A percentile compares a stretch with the other conserved stretches of the same genome.
phyloP scores from a whole-genome alignment of 352 stramenopile species.

The Globisporangium spiculum region DNA sequence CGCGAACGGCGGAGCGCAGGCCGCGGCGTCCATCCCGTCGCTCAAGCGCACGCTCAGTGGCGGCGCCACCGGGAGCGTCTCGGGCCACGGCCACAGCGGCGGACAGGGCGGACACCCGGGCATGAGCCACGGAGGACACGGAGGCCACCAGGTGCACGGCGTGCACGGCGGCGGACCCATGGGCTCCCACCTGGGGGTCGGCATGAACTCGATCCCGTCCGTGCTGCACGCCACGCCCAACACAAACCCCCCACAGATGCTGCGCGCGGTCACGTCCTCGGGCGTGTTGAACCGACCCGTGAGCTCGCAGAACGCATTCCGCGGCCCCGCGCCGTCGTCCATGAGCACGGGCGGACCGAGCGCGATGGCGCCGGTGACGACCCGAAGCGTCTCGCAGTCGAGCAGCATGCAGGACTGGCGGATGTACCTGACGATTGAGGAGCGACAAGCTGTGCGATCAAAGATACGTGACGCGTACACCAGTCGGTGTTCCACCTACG shows the following conservation, averaged over 20 bases:
- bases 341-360: conserved; percentile 16
- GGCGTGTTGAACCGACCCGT: conserved; percentile 74
- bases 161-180: conserved; percentile 4
- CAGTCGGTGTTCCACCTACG: conserved; percentile 79
- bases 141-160: background rate
- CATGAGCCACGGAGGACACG: conserved; percentile 29
- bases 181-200: conserved; percentile 46
- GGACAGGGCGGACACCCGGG: conserved; percentile 11
- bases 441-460: conserved; percentile 82
- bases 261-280: conserved; percentile 79
- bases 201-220: conserved; percentile 78
- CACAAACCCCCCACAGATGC: conserved; percentile 80
- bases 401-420: conserved; percentile 83
- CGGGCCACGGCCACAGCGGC: conserved; percentile 20
- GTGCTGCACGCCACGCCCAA: conserved; percentile 63
- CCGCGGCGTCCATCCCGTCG: conserved; percentile 66
- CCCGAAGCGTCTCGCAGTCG: conserved; percentile 59
- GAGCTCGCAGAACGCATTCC: conserved; percentile 21
- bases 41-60: conserved; percentile 85
- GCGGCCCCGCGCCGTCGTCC: conserved; percentile 20
- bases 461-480: conserved; percentile 88
- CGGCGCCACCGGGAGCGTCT: conserved; percentile 33
- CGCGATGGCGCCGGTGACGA: conserved; percentile 31
- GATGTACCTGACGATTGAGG: conserved; percentile 90
- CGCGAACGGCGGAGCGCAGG: conserved; percentile 36